A percentile compares a stretch with the other conserved stretches of the same genome.
Evolutionary conservation across 306 rosid genomes (phyloP).

Genomic region (Inga leiocalycina): DNA sequence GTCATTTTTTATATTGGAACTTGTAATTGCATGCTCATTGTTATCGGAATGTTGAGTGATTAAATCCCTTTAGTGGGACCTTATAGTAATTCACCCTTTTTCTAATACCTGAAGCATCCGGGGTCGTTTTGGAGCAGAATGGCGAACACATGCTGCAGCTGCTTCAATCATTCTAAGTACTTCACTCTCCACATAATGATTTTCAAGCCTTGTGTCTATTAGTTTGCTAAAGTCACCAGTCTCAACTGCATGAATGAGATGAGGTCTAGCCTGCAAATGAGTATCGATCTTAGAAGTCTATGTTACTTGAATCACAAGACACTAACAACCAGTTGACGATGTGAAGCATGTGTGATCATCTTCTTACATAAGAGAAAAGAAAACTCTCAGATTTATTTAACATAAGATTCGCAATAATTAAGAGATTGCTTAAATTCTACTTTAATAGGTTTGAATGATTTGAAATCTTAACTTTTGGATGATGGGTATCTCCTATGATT

Average conservation of each 20-base stretch:
- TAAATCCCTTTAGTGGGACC: too few relatives aligned
- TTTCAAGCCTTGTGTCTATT: constrained; percentile 68
- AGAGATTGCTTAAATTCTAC: not conserved
- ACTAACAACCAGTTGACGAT: constrained; percentile 8
- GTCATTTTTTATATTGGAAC: too few relatives aligned
- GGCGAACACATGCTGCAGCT: constrained; percentile 95
- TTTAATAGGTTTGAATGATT: not conserved
- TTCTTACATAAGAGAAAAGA: not conserved
- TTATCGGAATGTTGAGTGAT: too few relatives aligned
- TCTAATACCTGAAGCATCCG: constrained; percentile 83
- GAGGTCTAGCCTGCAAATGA: constrained; percentile 80
- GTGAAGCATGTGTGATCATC: not conserved
- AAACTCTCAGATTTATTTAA: not conserved
- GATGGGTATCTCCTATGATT: not conserved
- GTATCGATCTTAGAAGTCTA: constrained; percentile 23
- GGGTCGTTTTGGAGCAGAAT: constrained; percentile 85
- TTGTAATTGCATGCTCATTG: too few relatives aligned
- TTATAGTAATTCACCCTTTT: not conserved
- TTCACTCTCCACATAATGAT: constrained; percentile 73
- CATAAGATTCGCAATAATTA: not conserved
- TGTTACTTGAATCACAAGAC: not conserved
- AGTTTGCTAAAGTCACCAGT: constrained; percentile 58
- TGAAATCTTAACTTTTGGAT: not conserved
- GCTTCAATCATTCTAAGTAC: constrained; percentile 88
- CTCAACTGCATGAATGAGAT: constrained; percentile 68